A percentile compares a stretch with the other conserved stretches of the same genome.
Conservation (phyloP, 371 early-diverging fungal genomes). For the Mucor racemosus region DNA sequence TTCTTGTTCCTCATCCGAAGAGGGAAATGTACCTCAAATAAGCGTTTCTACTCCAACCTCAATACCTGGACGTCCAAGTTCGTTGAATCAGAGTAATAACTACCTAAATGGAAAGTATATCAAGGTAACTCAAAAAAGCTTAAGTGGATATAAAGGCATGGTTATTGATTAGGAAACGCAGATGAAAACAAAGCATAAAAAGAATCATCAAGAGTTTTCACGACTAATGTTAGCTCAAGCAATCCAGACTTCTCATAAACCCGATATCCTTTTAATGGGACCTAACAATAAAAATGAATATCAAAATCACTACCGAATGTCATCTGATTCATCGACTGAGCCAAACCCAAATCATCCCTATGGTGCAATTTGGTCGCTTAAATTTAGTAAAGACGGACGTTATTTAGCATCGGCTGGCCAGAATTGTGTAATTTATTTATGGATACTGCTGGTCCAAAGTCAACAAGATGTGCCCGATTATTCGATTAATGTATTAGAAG, state of each 20-base stretch:
- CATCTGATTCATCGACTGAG: conserved; percentile 11
- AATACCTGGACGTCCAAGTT: neutral
- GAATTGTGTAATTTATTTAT: conserved; percentile 73
- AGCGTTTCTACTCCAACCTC: conserved; percentile 9
- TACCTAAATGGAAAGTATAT: conserved; percentile 5
- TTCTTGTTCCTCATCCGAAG: neutral
- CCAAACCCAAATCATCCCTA: conserved; percentile 22
- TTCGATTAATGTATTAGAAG: conserved; percentile 60
- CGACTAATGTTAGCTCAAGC: conserved; percentile 40
- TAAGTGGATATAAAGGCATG: neutral
- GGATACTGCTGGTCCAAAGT: conserved; percentile 38
- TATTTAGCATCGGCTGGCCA: conserved; percentile 84
- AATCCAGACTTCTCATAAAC: conserved; percentile 18
- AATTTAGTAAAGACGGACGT: conserved; percentile 76
- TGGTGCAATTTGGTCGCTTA: conserved; percentile 56
- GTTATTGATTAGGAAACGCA: neutral
- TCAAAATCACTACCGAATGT: neutral
- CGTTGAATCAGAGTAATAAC: neutral
- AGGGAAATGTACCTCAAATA: conserved; percentile 10
- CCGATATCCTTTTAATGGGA: neutral
- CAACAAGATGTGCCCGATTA: neutral
- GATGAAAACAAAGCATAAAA: conserved; percentile 32
- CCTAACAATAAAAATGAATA: neutral
- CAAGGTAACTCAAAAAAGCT: conserved; percentile 2
- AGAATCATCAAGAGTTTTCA: conserved; percentile 32